Percentiles rank a stretch among this genome's conserved stretches.
phyloP scores from a whole-genome alignment of 768 basidiomycete species.

The Hirschioporus abietinus region DNA sequence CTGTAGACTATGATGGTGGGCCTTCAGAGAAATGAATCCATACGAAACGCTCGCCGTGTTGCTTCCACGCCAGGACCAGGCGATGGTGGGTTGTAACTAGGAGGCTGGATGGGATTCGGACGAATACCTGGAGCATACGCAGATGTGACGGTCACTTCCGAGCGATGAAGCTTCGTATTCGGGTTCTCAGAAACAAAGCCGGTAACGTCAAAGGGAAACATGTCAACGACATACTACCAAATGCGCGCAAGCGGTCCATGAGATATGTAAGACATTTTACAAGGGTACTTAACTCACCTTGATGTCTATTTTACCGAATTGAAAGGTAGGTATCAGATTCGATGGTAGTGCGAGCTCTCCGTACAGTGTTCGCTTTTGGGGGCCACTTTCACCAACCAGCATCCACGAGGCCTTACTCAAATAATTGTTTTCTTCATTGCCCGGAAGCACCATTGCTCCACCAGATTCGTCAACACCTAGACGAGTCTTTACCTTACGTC shows the following conservation, averaged over 20 bases:
- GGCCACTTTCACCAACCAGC: neutral
- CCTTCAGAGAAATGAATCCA: neutral
- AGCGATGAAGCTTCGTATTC: neutral
- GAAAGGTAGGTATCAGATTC: neutral
- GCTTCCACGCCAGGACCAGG: neutral
- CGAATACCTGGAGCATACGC: neutral
- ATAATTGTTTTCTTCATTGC: neutral
- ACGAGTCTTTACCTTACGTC: neutral
- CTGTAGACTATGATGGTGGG: neutral
- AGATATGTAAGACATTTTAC: neutral
- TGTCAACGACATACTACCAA: neutral
- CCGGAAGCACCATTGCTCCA: neutral
- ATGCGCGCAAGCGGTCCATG: neutral
- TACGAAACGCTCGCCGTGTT: neutral
- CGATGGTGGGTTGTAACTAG: conserved; percentile 1
- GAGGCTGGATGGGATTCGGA: neutral
- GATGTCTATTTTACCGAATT: neutral
- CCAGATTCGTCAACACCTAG: neutral
- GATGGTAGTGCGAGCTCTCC: neutral
- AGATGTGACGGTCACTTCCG: neutral
- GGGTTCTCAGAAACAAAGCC: neutral
- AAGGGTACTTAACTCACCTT: neutral
- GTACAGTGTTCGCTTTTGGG: neutral
- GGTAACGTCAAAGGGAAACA: neutral
- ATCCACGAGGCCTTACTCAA: neutral